Evolutionary conservation across 192 early-diverging fungal species (phyloP), one percentile per base, ranked within the genome.

Genomic region (Umbelopsis ramanniana): DNA sequence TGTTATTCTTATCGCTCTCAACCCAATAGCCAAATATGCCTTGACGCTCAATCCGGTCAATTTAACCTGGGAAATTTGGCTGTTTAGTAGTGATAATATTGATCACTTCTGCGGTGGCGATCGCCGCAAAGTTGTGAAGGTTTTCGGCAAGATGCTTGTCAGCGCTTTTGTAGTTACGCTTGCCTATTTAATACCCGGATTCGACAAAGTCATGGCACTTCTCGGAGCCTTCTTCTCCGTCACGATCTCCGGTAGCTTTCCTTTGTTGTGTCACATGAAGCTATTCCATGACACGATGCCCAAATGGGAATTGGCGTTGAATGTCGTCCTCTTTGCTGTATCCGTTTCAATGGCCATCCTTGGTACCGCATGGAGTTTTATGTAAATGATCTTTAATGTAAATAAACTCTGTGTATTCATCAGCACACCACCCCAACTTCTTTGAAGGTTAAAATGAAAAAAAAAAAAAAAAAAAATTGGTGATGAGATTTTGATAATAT

Each of bases 1-100:
- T 14, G 69, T 93, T 43, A 83, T 78, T 54, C 74, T 93, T 9
- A 84, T 93, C 19, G 91, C 90, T 7, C 71, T 92, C 26, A 93
- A 93, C 55, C 91, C 92, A 3, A 74, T 91, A 66, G 90, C 91
- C 35, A 93, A 93, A 67, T 93, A 90, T 73, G 88, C 89, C 15
- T 72, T 93, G n/a, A 85, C 81, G 12, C 70, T 91, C 23, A 89
- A 86, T 17, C 91, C 91, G 10, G 82, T 93, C 9, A 84, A 85
- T 60, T 37, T 84, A 8, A 85, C 77, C 7, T 76, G 80, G 70
- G 84, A 85, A 71, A 69, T 83, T 24, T 72, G 46, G 46, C 66
- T 77, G n/a, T 70, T 46, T 40, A 67, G 63, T 17, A 57, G 53
- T 52, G 50, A 70, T 1, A 37, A 9, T 3, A 33, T 82, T 7